Base-by-base conservation (phyloP, 495 filamentous ascomycete genomes). In the Penicillium paxilli region DNA sequence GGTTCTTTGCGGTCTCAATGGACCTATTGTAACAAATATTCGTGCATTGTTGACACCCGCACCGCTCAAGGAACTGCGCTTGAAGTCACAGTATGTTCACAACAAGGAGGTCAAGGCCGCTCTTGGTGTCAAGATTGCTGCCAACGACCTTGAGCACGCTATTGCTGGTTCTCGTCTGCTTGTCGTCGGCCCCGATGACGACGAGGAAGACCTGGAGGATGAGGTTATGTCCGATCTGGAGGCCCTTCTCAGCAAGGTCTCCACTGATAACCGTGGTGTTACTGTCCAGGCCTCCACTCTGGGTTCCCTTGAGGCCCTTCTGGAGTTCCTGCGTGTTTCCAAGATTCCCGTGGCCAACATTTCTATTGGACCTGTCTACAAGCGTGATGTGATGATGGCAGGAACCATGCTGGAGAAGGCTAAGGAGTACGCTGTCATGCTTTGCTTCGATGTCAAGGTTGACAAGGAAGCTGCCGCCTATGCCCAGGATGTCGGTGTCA, bases 61-160 rank as follows among this genome's bases (percentile, higher is more conserved):
- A 14, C 88, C 91, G 42, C 83, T 99, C 63, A 96, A 90, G 72
- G 95, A 99, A 72, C 74, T 99, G 57, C 89, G 95, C 64, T 81
- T 99, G 59, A 98, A 90, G 70, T 96, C 91, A 5, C 80, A 84
- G 53, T 99, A 99, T 59, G 92, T 99, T 11, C 95, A 99, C 75
- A 96, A 99, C 78, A 96, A 98, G 78, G 91, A 96, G 72, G 92
- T 97, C 69, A 99, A 98, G 79, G 95, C 95, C 10, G 91, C 95
- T 2, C 81, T 98, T 60, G 95, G 95, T 86, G 92, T 99, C 63
- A 99, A 99, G 81, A 97, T 99, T 63, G 89, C 91, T 47, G 95
- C 95, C 42, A 95, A 96, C 58, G 91, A 93, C 54, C 87, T 99
- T 17, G 95, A 99, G 69, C 84, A 90, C 47, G 95, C 95, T 58